Evolutionary conservation across 1,139 yeast species (phyloP).

Genomic region (Diutina catenulata): DNA sequence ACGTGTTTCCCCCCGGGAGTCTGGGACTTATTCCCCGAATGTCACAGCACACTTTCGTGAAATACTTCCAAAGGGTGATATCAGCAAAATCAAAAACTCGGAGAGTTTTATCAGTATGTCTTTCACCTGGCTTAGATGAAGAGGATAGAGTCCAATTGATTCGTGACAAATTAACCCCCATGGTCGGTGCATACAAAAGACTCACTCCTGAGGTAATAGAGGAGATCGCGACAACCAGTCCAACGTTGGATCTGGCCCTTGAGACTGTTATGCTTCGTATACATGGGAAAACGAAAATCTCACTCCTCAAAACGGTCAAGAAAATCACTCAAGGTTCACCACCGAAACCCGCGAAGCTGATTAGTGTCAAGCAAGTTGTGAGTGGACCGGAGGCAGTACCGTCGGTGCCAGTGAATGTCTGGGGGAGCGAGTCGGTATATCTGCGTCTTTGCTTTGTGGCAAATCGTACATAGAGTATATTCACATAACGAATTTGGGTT

Average conservation of each 20-base stretch:
- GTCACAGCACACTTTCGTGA: slow-evolving; percentile 19
- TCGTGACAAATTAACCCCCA: not conserved
- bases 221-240: not conserved
- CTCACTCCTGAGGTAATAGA: not conserved
- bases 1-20: slow-evolving; percentile 19
- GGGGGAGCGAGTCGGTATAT: no score
- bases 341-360: no score
- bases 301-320: not conserved
- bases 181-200: no score
- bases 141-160: not conserved
- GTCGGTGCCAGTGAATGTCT: no score
- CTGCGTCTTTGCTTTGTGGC: no score
- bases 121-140: not conserved
- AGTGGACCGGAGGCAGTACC: no score
- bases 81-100: not conserved
- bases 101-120: not conserved
- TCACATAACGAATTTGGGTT: no score
- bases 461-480: no score
- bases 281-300: not conserved
- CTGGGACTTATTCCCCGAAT: slow-evolving; percentile 11
- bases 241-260: not conserved
- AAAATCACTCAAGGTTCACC: no score
- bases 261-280: not conserved
- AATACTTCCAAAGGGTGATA: slow-evolving; percentile 15
- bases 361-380: no score